Conservation (phyloP, 768 basidiomycete genomes). For the Termitomyces titanicus region DNA sequence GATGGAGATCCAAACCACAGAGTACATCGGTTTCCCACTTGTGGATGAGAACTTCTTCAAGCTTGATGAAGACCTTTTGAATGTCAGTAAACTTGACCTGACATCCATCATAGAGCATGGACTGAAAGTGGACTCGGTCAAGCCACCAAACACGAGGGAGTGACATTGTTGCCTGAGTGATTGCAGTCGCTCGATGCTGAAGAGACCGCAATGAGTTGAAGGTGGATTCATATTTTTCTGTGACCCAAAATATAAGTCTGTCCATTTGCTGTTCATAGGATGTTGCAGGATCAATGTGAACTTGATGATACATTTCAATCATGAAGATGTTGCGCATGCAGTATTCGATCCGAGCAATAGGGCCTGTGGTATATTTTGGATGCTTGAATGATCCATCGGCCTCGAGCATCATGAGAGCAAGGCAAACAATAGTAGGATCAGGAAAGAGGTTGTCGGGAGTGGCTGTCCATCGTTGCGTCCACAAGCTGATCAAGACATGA, state of each 20-base stretch:
- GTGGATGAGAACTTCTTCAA: neutral
- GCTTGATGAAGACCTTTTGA: neutral
- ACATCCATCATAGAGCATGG: neutral
- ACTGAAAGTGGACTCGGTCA: neutral
- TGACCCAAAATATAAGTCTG: no score
- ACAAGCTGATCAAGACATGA: neutral
- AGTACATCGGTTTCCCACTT: neutral
- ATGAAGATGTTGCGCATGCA: no score
- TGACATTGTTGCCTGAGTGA: neutral
- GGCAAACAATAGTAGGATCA: neutral
- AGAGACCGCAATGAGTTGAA: neutral
- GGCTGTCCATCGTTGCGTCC: neutral
- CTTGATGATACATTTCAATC: no score
- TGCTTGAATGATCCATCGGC: neutral
- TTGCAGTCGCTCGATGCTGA: neutral
- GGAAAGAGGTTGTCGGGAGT: neutral
- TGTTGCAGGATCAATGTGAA: no score
- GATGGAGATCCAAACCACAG: neutral
- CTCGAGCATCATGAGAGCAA: neutral
- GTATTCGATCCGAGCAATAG: no score
- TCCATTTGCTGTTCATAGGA: no score
- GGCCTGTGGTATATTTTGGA: no score
- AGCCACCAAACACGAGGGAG: neutral
- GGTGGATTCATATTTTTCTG: neutral
- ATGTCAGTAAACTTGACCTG: neutral